These are phyloP conservation scores for Verbascum thapsus DNA, from an alignment of 257 asterid genomes.

Conservation along the genomic window DNA sequence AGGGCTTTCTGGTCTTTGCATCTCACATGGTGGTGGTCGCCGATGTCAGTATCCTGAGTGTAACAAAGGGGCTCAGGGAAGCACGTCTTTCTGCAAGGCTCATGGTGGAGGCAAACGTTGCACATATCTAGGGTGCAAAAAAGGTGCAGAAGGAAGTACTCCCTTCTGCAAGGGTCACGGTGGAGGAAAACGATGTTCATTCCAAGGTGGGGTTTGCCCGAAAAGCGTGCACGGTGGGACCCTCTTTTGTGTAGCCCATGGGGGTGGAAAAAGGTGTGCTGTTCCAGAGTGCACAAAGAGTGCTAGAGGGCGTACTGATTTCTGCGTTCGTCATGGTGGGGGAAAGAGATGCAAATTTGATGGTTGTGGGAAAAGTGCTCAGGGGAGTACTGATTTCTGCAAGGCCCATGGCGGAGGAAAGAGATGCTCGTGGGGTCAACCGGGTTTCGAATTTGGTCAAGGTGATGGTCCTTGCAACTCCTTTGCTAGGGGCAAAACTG, in stretches of 20 bases:
- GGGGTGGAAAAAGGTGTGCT: slow-evolving; percentile 91
- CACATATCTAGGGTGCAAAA: slow-evolving; percentile 61
- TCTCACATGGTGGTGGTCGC: slow-evolving; percentile 95
- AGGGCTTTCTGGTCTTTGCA: slow-evolving; percentile 95
- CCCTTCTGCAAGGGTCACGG: slow-evolving; percentile 94
- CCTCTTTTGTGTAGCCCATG: slow-evolving; percentile 84
- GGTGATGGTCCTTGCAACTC: slow-evolving; percentile 70
- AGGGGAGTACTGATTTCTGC: slow-evolving; percentile 95
- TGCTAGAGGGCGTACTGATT: slow-evolving; percentile 92
- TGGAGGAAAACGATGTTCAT: slow-evolving; percentile 88
- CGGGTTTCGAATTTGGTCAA: slow-evolving; percentile 60
- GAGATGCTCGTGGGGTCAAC: slow-evolving; percentile 88
- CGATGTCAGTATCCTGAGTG: slow-evolving; percentile 76
- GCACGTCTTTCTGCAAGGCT: slow-evolving; percentile 88
- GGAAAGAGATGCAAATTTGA: slow-evolving; percentile 85
- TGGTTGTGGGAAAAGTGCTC: slow-evolving; percentile 92
- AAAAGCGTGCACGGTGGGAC: slow-evolving; percentile 98
- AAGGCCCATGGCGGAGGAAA: slow-evolving; percentile 97
- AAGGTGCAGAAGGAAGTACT: slow-evolving; percentile 97
- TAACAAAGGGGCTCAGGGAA: slow-evolving; percentile 87
- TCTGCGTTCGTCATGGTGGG: slow-evolving; percentile 92
- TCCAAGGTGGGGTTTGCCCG: slow-evolving; percentile 76
- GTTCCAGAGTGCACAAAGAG: slow-evolving; percentile 83
- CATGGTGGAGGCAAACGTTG: slow-evolving; percentile 96
- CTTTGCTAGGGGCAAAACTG: slow-evolving; percentile 70